Evolutionary conservation across 257 asterid species (phyloP).

Genomic region (Nicotiana attenuata): DNA sequence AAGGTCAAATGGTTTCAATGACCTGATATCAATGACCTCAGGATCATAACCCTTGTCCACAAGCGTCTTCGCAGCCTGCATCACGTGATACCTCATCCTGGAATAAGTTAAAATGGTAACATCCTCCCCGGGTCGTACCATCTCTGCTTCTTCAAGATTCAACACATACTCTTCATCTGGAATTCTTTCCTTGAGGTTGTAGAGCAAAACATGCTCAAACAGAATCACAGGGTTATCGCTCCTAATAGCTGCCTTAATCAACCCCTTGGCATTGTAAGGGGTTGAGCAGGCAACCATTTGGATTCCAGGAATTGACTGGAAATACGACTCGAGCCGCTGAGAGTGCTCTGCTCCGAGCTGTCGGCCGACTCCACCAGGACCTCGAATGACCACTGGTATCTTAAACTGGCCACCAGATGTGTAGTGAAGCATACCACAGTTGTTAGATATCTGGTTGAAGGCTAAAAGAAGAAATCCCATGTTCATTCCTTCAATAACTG

Average conservation of each 20-base stretch:
- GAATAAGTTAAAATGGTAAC: conserved; percentile 75
- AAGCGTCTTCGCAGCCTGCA: conserved; percentile 79
- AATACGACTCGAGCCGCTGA: conserved; percentile 75
- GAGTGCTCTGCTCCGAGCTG: conserved; percentile 95
- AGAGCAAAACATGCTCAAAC: conserved; percentile 75
- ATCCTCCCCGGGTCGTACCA: conserved; percentile 80
- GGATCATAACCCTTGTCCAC: conserved; percentile 81
- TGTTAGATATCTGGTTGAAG: conserved; percentile 81
- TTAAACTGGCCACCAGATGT: conserved; percentile 86
- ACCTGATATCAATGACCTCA: conserved; percentile 79
- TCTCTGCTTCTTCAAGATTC: conserved; percentile 78
- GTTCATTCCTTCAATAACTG: conserved; percentile 84
- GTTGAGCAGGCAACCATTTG: conserved; percentile 90
- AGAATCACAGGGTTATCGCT: conserved; percentile 78
- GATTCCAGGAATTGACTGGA: conserved; percentile 81
- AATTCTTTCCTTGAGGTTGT: conserved; percentile 75
- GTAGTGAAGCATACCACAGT: conserved; percentile 91
- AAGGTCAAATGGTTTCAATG: conserved; percentile 77
- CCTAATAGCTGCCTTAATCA: conserved; percentile 79
- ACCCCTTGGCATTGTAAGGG: conserved; percentile 75
- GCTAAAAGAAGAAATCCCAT: conserved; percentile 89
- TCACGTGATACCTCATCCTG: conserved; percentile 84
- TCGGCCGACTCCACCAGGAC: conserved; percentile 95
- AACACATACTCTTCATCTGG: conserved; percentile 71
- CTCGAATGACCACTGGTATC: conserved; percentile 76